These are phyloP conservation scores for Phytophthora sojae DNA, from an alignment of 352 stramenopile genomes.

Conservation along the genomic window DNA sequence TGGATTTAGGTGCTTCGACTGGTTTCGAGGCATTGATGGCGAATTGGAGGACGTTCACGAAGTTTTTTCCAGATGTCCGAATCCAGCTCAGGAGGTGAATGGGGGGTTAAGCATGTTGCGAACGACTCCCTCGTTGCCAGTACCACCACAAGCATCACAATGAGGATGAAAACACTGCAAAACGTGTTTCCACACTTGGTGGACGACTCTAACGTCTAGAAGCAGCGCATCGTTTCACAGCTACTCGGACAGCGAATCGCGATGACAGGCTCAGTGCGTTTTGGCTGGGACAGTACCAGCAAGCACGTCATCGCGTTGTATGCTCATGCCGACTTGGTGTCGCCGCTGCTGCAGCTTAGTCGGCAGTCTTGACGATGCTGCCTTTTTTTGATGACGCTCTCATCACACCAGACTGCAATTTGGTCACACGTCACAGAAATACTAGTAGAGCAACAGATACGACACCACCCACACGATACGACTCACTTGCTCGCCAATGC, in stretches of 20 bases:
- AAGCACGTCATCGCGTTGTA: not conserved
- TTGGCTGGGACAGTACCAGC: not conserved
- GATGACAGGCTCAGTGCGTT: not conserved
- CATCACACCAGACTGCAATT: conserved; percentile 2
- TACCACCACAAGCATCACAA: not conserved
- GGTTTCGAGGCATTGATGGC: not conserved
- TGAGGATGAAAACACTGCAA: not conserved
- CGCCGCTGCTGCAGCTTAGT: not conserved
- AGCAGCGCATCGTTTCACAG: not conserved
- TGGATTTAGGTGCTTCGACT: not conserved
- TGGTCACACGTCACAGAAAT: not conserved
- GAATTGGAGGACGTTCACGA: not conserved
- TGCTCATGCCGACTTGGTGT: not conserved
- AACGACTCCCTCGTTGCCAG: not conserved
- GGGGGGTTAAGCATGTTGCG: not conserved
- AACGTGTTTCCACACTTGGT: not conserved
- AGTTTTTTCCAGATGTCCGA: not conserved
- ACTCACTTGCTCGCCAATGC: too few species aligned
- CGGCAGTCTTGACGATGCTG: not conserved
- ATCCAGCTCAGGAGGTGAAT: not conserved
- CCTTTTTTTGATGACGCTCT: not conserved
- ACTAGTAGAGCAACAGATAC: too few species aligned
- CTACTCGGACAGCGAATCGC: not conserved
- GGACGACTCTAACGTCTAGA: not conserved
- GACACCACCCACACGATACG: too few species aligned